Percentiles rank a stretch among this genome's conserved stretches.
Conservation (phyloP, 345 rosid genomes). For the Alliaria petiolata region DNA sequence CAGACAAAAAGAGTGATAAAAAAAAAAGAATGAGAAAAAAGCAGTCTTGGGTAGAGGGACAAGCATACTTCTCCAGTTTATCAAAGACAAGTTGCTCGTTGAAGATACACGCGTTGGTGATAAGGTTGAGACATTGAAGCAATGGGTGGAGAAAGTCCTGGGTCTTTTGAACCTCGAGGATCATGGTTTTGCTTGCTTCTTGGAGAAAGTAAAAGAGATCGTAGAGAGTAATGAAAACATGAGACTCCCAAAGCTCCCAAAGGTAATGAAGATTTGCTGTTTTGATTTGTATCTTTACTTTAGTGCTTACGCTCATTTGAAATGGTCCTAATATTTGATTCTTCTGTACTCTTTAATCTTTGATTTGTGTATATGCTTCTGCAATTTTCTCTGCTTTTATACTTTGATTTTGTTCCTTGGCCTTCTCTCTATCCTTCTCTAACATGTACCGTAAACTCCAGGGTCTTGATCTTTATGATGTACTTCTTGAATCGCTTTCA, state of each 20-base stretch:
- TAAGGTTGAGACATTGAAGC: not conserved
- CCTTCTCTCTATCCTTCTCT: not conserved
- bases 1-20: constrained; percentile 33
- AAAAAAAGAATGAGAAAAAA: constrained; percentile 69
- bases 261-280: constrained; percentile 39
- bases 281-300: not conserved
- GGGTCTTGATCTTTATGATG: constrained; percentile 74
- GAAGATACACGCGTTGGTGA: not conserved
- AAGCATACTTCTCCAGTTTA: constrained; percentile 46
- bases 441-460: constrained; percentile 28
- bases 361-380: constrained; percentile 1
- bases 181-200: constrained; percentile 36
- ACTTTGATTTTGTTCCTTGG: not conserved
- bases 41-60: constrained; percentile 74
- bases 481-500: no score
- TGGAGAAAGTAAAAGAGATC: constrained; percentile 59
- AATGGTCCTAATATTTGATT: not conserved
- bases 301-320: not conserved
- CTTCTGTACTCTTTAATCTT: not conserved
- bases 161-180: constrained; percentile 45
- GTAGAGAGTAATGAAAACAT: constrained; percentile 88
- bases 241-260: constrained; percentile 85
- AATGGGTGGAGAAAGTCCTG: not conserved
- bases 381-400: not conserved
- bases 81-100: not conserved